Base-by-base conservation (phyloP, 805 yeast species). In the Wickerhamomyces queroliae region DNA sequence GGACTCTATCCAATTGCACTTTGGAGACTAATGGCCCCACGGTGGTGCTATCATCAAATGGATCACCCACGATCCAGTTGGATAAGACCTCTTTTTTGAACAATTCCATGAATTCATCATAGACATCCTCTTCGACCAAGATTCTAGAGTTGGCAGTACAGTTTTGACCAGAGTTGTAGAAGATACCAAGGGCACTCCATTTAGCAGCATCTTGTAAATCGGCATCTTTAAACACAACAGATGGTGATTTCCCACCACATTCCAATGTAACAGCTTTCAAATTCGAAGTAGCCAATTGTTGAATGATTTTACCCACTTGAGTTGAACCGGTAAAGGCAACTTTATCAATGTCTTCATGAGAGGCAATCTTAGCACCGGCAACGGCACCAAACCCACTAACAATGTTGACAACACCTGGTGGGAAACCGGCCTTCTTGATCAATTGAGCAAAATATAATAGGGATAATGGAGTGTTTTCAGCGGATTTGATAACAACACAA, bases 371-470 rank as follows among this genome's bases (percentile, higher is more conserved):
- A 41, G 75, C 69, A 39, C 95, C 95, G 6, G 86, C 85, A 40
- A 66, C 72, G 33, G 72, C 61, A 38, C 95, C 95, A 48, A 63
- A 72, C 2, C 93, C 93, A 47, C 84, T 76, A 35, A 83, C 69
- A 50, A 83, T 71, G 64, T 82, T 82, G 41, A 83, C 70, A 38
- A 81, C 88, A 67, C 93, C 93, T 16, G 80, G 68, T 50, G 93
- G 90, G 55, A 80, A 64, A 87, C 95, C 60, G 46, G 85, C 85
- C 59, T 80, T 78, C 56, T 75, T 72, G 48, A 74, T 63, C 55
- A 83, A 70, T 27, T 69, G 63, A 38, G 83, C 81, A 47, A 80
- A 72, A 56, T 64, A 81, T 48, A 83, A 65, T 34, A 85, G 81
- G 39, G 83, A 78, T 52, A 83, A 69, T 47, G 89, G 88, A 35